Base-by-base conservation (phyloP, 306 rosid genomes). In the Quercus alba region DNA sequence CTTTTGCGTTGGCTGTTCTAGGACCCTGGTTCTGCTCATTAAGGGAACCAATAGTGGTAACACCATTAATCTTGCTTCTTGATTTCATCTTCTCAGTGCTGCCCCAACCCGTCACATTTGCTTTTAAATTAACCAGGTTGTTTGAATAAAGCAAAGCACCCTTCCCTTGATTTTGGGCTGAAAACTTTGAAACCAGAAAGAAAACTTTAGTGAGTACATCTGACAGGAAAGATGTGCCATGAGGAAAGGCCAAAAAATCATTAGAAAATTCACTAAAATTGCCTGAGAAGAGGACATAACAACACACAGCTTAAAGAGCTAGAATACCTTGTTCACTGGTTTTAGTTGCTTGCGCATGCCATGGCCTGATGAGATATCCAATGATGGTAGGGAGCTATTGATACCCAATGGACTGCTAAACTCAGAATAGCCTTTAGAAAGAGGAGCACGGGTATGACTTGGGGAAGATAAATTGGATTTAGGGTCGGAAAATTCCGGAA, bases 1-100 rank as follows among this genome's bases (percentile, higher is more conserved):
- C 86, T 75, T 88, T 92, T 5, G 79, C 81, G 80, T 76, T 80
- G 77, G 77, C 73, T n/a, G 91, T 83, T 82, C 88, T 86, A 75
- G 90, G 90, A 81, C 91, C 90, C 57, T 84, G 89, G 79, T 82
- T 88, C 76, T 84, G 92, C 75, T 88, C 92, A 59, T 78, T 81
- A 64, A 83, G 82, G 52, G 82, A 66, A 81, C 67, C 41, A 8
- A 23, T 51, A 74, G 71, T 75, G 15, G 56, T 79, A 38, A 25
- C 76, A 78, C 76, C 83, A 54, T 62, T 83, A 64, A 78, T 76
- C 86, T 93, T 91, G 82, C 79, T 84, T 83, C 91, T 88, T 19
- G 81, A 63, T 85, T 93, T 93, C 75, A 81, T 62, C 84, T 89
- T 93, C 11, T 92, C 97, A 55, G 85, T 57, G 71, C 87, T 78